Percentiles rank a stretch among this genome's conserved stretches.
Conservation (phyloP, 345 rosid genomes). For the Acer negundo region DNA sequence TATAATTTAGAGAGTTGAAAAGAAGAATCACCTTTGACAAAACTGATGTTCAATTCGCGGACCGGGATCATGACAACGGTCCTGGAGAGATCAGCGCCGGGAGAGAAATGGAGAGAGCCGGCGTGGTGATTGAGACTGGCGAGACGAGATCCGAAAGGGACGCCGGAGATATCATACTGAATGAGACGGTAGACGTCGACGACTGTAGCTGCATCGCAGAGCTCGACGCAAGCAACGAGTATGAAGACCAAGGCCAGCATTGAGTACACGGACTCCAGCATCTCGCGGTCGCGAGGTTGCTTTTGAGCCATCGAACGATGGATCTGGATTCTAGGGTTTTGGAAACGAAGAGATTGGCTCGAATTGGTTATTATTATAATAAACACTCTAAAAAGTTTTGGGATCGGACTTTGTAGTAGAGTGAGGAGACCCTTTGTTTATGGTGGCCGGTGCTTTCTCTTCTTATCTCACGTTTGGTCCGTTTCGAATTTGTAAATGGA, state of each 20-base stretch:
- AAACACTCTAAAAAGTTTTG: too few relatives aligned
- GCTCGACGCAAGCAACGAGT: slow-evolving; percentile 88
- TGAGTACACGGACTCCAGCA: slow-evolving; percentile 72
- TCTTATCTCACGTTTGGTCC: too few relatives aligned
- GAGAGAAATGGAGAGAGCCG: slow-evolving; percentile 68
- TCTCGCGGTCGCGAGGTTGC: slow-evolving; percentile 38
- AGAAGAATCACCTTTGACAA: slow-evolving; percentile 55
- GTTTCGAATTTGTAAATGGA: too few relatives aligned
- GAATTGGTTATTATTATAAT: too few relatives aligned
- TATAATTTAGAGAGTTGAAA: background rate
- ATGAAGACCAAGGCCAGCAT: slow-evolving; percentile 65
- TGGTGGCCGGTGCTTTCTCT: too few relatives aligned
- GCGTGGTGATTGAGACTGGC: slow-evolving; percentile 92
- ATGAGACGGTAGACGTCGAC: slow-evolving; percentile 97
- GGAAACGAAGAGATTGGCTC: slow-evolving; percentile 1
- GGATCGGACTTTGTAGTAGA: too few relatives aligned
- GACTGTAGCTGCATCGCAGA: slow-evolving; percentile 92
- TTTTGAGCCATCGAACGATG: slow-evolving; percentile 30
- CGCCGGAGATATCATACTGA: slow-evolving; percentile 93
- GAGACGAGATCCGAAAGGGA: slow-evolving; percentile 89
- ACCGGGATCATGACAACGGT: slow-evolving; percentile 84
- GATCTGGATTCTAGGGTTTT: slow-evolving; percentile 61
- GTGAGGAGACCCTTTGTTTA: too few relatives aligned
- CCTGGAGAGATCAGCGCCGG: slow-evolving; percentile 89
- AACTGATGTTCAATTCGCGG: slow-evolving; percentile 62